A percentile compares a stretch with the other conserved stretches of the same genome.
These are phyloP conservation scores for Hymenoscyphus scutula DNA, from an alignment of 2,329 filamentous ascomycete genomes.

Conservation along the genomic window DNA sequence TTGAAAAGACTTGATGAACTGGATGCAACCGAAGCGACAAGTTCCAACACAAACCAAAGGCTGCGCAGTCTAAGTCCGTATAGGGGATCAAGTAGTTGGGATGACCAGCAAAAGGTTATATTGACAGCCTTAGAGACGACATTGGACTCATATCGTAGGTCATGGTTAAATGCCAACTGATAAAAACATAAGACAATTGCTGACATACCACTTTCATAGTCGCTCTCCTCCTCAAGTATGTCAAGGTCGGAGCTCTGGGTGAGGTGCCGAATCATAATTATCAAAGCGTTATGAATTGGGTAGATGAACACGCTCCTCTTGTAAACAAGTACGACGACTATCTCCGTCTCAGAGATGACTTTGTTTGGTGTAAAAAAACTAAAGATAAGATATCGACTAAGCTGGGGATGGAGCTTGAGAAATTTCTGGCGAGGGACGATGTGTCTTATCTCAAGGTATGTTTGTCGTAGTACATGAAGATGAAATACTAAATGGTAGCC, in stretches of 20 bases:
- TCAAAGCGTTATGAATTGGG: slow-evolving; percentile 17
- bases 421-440: neutral
- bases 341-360: slow-evolving; percentile 19
- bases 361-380: neutral
- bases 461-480: neutral
- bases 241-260: slow-evolving; percentile 11
- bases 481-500: neutral
- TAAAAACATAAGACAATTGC: neutral
- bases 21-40: neutral
- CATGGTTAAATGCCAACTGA: neutral
- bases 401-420: slow-evolving; percentile 11
- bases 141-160: neutral
- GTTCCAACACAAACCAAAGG: neutral
- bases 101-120: neutral
- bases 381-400: neutral
- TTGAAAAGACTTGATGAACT: slow-evolving; percentile 8
- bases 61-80: neutral
- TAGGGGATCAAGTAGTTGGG: too few relatives aligned
- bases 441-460: slow-evolving; percentile 10
- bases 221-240: slow-evolving; percentile 15
- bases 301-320: slow-evolving; percentile 14
- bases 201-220: slow-evolving; percentile 6
- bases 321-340: slow-evolving; percentile 15
- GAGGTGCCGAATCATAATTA: slow-evolving; percentile 9
- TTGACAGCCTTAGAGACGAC: neutral